These are phyloP conservation scores for Paramecium biaurelia DNA, from an alignment of 73 alveolate genomes.

Conservation along the genomic window DNA sequence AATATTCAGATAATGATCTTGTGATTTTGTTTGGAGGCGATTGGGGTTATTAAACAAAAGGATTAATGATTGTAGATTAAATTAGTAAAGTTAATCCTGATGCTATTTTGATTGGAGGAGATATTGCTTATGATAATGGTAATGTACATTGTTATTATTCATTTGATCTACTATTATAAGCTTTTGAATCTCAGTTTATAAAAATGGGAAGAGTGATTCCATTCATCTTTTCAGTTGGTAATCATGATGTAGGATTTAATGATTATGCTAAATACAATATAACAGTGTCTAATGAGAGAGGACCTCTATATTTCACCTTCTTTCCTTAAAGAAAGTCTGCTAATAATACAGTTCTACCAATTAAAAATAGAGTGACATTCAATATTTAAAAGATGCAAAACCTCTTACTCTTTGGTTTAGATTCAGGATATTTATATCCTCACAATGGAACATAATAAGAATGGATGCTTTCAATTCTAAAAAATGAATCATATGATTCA, in stretches of 20 bases:
- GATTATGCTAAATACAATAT: constrained; percentile 56
- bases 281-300: constrained; percentile 49
- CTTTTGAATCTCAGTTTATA: not conserved
- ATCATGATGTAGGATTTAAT: constrained; percentile 63
- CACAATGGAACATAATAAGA: constrained; percentile 54
- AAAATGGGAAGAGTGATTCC: constrained; percentile 48
- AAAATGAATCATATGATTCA: not conserved
- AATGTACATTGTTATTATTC: constrained; percentile 66
- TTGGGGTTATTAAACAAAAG: constrained; percentile 60
- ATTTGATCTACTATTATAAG: constrained; percentile 48
- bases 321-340: constrained; percentile 37
- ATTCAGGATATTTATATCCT: constrained; percentile 64
- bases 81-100: constrained; percentile 62
- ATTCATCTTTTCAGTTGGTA: constrained; percentile 57
- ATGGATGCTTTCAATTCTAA: constrained; percentile 58
- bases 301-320: constrained; percentile 61
- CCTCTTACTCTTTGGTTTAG: constrained; percentile 57
- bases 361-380: constrained; percentile 43
- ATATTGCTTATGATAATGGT: constrained; percentile 75
- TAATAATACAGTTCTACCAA: constrained; percentile 47
- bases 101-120: constrained; percentile 74
- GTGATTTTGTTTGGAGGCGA: constrained; percentile 61
- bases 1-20: not conserved
- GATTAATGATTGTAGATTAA: constrained; percentile 54
- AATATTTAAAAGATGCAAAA: constrained; percentile 40